Conservation (phyloP, 2,329 filamentous ascomycete species). For the Esteya vermicola region DNA sequence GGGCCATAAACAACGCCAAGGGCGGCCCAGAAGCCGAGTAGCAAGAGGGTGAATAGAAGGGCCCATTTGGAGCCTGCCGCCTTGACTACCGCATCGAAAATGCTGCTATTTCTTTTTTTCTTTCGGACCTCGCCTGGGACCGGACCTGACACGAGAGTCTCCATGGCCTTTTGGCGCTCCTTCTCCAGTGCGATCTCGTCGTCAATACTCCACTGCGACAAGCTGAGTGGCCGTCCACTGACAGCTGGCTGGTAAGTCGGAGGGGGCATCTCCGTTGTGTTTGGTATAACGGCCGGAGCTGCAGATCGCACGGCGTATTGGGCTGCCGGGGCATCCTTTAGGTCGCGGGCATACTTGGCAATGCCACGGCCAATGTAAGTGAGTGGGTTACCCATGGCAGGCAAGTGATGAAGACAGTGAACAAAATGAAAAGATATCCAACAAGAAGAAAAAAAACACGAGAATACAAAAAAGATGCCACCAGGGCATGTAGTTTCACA, state of each 20-base stretch:
- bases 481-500: too few relatives aligned
- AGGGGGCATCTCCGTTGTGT: too few relatives aligned
- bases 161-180: too few relatives aligned
- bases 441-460: too few relatives aligned
- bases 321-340: slow-evolving; percentile 9
- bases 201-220: too few relatives aligned
- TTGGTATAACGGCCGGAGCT: slow-evolving; percentile 8
- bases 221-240: too few relatives aligned
- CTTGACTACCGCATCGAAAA: slow-evolving; percentile 11
- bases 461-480: too few relatives aligned
- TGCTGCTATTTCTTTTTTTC: slow-evolving; percentile 4
- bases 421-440: background rate
- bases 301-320: slow-evolving; percentile 10
- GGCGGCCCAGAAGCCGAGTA: slow-evolving; percentile 17
- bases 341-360: slow-evolving; percentile 6
- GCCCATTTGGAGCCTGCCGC: slow-evolving; percentile 11
- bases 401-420: background rate
- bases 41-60: slow-evolving; percentile 17
- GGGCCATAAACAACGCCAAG: slow-evolving; percentile 17
- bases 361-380: slow-evolving; percentile 3
- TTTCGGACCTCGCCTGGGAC: too few relatives aligned
- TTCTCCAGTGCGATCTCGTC: too few relatives aligned
- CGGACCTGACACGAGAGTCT: too few relatives aligned
- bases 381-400: slow-evolving; percentile 1
- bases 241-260: too few relatives aligned